Evolutionary conservation across 202 grass and related monocot species (phyloP), one percentile per base, ranked within the genome.

Genomic region (Tripidium arundinaceum): DNA sequence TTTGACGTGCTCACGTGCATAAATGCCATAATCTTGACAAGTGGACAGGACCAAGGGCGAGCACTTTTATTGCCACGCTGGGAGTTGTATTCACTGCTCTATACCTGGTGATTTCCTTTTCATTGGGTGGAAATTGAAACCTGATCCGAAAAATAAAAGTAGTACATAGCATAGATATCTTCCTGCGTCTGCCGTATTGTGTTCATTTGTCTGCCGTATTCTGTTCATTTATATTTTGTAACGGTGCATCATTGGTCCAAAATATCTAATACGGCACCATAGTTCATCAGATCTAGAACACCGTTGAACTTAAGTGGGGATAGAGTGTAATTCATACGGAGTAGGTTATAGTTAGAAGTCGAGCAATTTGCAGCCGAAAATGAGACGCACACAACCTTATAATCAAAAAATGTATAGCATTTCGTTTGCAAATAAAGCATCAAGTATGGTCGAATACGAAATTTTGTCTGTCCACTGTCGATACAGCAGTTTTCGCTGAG

Each of bases 11-110:
- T 73, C 77, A 52, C 37, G 34, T 59, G 46, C 83, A 72, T 4
- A 72, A 72, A 72, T 33, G 46, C 15, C 43, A 68, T 82, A 74
- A 60, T 39, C 12, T 55, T 55, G 50, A 55, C n/a, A 55, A 22
- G 8, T 83, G 75, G 41, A 50, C 68, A 12, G 22, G 55, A 26
- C 21, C 55, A 59, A 62, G 50, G 70, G 27, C 37, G 6, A 75
- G 4, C 79, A 75, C 63, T 86, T 89, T 83, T 86, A 61, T 64
- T 79, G 68, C 25, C 63, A 54, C 26, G 13, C 14, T 82, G n/a
- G 25, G 6, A 75, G 24, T 15, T 39, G 29, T 18, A 31, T 74
- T 61, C 61, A 31, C 39, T 26, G 27, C 8, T 62, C 67, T 73
- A 67, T 64, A 49, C 29, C 22, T 40, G 22, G 11, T 50, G 39